Evolutionary conservation across 805 yeast genomes (phyloP).

Genomic region (Cyberlindnera maritima): DNA sequence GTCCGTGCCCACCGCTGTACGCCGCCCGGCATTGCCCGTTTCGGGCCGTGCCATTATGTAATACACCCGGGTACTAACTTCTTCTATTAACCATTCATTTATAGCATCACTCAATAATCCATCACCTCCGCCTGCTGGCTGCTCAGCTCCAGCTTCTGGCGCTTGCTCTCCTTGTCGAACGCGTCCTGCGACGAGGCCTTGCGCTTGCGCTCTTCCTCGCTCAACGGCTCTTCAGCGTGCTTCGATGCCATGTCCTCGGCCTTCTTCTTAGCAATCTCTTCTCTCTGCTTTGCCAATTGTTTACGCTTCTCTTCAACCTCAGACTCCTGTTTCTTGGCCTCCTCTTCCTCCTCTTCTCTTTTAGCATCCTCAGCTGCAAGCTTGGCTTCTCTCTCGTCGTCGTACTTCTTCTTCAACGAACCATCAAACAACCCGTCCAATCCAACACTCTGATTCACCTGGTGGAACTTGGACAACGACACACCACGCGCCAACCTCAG

Average conservation of each 20-base stretch:
- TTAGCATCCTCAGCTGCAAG: slow-evolving; percentile 18
- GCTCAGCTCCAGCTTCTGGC: slow-evolving; percentile 12
- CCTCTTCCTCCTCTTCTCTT: slow-evolving; percentile 13
- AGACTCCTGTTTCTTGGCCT: slow-evolving; percentile 13
- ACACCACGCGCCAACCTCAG: slow-evolving; percentile 39
- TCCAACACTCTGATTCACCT: slow-evolving; percentile 35
- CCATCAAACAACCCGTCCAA: slow-evolving; percentile 38
- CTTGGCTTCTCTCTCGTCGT: slow-evolving; percentile 12
- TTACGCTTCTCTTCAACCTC: slow-evolving; percentile 1
- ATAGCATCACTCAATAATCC: slow-evolving; percentile 21
- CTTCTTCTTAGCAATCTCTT: slow-evolving; percentile 5
- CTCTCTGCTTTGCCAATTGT: slow-evolving; percentile 7
- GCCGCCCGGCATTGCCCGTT: slow-evolving; percentile 5
- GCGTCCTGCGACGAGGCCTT: slow-evolving; percentile 19
- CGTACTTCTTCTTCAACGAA: slow-evolving; percentile 18
- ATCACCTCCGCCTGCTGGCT: slow-evolving; percentile 10
- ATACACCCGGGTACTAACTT: no score
- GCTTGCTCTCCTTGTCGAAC: slow-evolving; percentile 21
- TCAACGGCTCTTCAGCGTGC: neutral
- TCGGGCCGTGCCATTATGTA: neutral
- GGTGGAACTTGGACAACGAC: slow-evolving; percentile 35
- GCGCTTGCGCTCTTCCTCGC: slow-evolving; percentile 20
- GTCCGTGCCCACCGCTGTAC: slow-evolving; percentile 15
- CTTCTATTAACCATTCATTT: no score
- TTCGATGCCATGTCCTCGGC: neutral